Conservation (phyloP, 2,329 filamentous ascomycete species). For the Monascus ruber region DNA sequence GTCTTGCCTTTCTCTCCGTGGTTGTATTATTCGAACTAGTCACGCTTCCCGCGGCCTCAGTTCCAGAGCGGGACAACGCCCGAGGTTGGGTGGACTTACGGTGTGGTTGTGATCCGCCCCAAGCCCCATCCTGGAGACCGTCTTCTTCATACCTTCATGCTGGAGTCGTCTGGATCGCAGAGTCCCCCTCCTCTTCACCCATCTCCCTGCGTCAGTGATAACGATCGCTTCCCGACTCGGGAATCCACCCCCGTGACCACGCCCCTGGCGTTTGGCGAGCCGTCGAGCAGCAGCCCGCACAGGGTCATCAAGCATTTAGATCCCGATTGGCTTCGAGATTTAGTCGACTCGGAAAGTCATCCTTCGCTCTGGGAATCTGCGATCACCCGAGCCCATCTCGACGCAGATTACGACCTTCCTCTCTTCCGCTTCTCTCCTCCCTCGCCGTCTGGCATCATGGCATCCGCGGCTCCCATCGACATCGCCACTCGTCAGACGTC, state of each 20-base stretch:
- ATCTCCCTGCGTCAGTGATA: conserved; percentile 39
- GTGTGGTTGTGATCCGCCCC: conserved; percentile 14
- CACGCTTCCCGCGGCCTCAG: conserved; percentile 14
- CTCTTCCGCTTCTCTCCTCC: conserved; percentile 28
- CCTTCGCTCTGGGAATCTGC: conserved; percentile 15
- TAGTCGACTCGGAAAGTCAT: conserved; percentile 23
- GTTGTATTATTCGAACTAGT: conserved; percentile 5
- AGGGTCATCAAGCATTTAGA: conserved; percentile 15
- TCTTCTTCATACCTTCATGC: conserved; percentile 32
- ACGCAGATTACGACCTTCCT: conserved; percentile 26
- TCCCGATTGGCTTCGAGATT: conserved; percentile 36
- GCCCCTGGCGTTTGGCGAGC: conserved; percentile 37
- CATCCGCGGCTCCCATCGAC: conserved; percentile 46
- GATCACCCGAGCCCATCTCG: conserved; percentile 18
- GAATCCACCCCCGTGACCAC: conserved; percentile 38
- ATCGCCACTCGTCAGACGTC: conserved; percentile 48
- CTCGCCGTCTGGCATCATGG: conserved; percentile 37
- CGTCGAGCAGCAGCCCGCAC: conserved; percentile 28
- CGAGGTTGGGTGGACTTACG: conserved; percentile 20
- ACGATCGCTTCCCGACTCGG: conserved; percentile 39
- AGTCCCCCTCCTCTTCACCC: conserved; percentile 41
- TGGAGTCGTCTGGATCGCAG: conserved; percentile 41
- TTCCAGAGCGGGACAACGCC: conserved; percentile 25
- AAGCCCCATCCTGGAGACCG: conserved; percentile 20
- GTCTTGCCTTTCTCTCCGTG: too few relatives aligned